Base-by-base conservation (phyloP, 345 rosid species). In the Citrus hindsii region DNA sequence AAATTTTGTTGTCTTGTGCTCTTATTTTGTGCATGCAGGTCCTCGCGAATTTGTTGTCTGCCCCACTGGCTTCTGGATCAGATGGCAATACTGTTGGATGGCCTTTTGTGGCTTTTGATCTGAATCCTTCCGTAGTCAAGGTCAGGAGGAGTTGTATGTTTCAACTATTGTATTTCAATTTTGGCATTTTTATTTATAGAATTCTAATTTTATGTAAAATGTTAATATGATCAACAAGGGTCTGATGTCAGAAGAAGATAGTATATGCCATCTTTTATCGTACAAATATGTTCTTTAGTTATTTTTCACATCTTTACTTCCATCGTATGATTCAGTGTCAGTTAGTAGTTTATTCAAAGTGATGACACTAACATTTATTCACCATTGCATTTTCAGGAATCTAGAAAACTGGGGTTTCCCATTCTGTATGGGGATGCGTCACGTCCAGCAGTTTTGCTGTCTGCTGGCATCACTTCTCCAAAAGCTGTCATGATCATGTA, bases 401-500 rank as follows among this genome's bases (percentile, higher is more conserved):
- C 97, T 37, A 81, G 92, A 76, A 92, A 93, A 79, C 91, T 87
- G 25, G 99, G 98, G 80, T 96, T 96, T 79, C 95, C 97, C 4
- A 83, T 91, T 74, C 82, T 96, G 42, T 96, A 92, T 38, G 99
- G 99, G 71, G 98, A 96, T 74, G 99, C 95, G 78, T 92, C 98
- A 66, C 78, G 93, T 62, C 97, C 98, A 69, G 88, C 86, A 21
- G 98, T 96, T 79, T 82, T 96, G 88, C 92, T 84, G 53, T 87
- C 99, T 71, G 99, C 99, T 65, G 97, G 97, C 65, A 89, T 95
- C 68, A 77, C 93, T 80, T 81, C 97, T 65, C 98, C 98, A 3
- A 95, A 92, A 86, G 98, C 99, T 72, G 90, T 95, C 77, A 87
- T 95, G 97, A 86, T 95, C 77, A 93, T 93, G 94, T 91, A 93